Conservation (phyloP, 805 yeast genomes). For the Citeromyces matritensis region DNA sequence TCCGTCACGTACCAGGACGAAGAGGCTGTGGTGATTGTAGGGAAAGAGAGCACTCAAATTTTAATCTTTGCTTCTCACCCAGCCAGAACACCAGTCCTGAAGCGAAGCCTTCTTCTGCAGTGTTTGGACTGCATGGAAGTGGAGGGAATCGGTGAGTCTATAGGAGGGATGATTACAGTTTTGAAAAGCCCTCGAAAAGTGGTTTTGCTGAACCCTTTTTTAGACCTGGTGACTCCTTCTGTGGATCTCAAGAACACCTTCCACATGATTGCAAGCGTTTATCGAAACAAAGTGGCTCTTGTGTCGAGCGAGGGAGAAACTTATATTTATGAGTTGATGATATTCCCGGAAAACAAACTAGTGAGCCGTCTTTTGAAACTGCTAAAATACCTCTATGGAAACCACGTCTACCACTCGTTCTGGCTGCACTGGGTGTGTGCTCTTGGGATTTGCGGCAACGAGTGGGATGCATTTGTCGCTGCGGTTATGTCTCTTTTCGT, state of each 20-base stretch:
- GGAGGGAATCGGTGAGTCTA: not conserved
- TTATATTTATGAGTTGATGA: constrained; percentile 16
- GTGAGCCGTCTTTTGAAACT: constrained; percentile 30
- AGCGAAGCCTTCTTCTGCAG: constrained; percentile 19
- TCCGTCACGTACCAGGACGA: constrained; percentile 30
- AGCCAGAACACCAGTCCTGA: constrained; percentile 7
- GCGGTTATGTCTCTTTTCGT: constrained; percentile 32
- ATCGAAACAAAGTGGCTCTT: constrained; percentile 4
- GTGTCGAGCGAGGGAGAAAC: constrained; percentile 5
- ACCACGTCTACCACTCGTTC: constrained; percentile 39
- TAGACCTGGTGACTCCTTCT: constrained; percentile 25
- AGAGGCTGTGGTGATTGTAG: constrained; percentile 47
- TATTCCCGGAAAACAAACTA: constrained; percentile 28
- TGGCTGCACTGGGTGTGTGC: constrained; percentile 53
- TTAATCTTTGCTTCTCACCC: constrained; percentile 26
- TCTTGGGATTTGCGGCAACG: constrained; percentile 23
- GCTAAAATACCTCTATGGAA: constrained; percentile 39
- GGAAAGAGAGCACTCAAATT: constrained; percentile 23
- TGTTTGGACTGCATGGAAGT: constrained; percentile 16
- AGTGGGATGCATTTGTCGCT: constrained; percentile 46
- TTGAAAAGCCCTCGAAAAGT: constrained; percentile 19
- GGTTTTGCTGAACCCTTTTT: constrained; percentile 38
- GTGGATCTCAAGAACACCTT: constrained; percentile 12
- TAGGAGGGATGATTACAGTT: constrained; percentile 28
- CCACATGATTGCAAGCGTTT: constrained; percentile 9